Evolutionary conservation across 495 filamentous ascomycete species (phyloP).

Genomic region (Penicillium salamii): DNA sequence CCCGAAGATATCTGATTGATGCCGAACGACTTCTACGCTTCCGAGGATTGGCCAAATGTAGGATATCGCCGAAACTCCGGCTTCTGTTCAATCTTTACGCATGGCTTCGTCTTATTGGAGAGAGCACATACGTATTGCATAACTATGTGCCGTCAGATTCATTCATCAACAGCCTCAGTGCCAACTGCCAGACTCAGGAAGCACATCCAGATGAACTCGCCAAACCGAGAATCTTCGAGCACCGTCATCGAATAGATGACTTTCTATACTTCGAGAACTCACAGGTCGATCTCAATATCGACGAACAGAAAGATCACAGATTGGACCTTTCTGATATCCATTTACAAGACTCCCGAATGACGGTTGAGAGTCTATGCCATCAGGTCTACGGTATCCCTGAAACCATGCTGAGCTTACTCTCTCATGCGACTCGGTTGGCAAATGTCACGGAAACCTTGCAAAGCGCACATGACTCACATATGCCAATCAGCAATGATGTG

Average conservation of each 20-base stretch:
- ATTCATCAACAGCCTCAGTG: conserved; percentile 16
- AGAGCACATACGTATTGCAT: conserved; percentile 29
- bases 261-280: conserved; percentile 23
- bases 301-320: conserved; percentile 23
- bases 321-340: conserved; percentile 25
- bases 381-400: conserved; percentile 29
- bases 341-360: conserved; percentile 23
- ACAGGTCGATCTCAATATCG: conserved; percentile 25
- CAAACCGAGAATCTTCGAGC: not conserved
- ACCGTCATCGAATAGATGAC: conserved; percentile 18
- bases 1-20: conserved; percentile 23
- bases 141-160: conserved; percentile 15
- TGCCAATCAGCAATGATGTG: conserved; percentile 10
- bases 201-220: not conserved
- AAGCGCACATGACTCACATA: no score
- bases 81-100: conserved; percentile 26
- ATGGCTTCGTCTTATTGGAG: conserved; percentile 27
- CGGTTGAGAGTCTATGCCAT: conserved; percentile 15
- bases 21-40: conserved; percentile 24
- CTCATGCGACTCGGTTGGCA: conserved; percentile 18
- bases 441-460: no score
- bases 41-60: conserved; percentile 18
- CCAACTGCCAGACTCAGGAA: not conserved
- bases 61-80: conserved; percentile 23
- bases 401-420: conserved; percentile 30